A percentile compares a stretch with the other conserved stretches of the same genome.
phyloP scores from a whole-genome alignment of 2,329 filamentous ascomycete species.

The Phaeosphaeria sp. region DNA sequence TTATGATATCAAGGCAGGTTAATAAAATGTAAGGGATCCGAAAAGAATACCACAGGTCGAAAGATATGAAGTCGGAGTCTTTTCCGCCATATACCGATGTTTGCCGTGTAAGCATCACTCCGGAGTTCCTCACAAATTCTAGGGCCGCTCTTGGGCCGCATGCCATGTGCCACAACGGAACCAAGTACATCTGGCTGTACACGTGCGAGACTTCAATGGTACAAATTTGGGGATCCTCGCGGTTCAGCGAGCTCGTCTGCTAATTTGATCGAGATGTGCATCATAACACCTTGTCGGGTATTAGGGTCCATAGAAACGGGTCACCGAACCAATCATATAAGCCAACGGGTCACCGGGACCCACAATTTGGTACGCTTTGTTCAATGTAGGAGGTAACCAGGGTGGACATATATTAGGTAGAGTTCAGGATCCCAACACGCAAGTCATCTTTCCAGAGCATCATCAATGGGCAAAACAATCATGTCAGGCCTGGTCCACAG shows the following conservation, averaged over 20 bases:
- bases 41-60: not conserved
- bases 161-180: not conserved
- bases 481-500: not conserved
- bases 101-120: not conserved
- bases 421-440: not conserved
- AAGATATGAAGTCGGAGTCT: not conserved
- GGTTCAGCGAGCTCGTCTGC: not conserved
- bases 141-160: not conserved
- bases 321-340: not conserved
- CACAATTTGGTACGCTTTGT: not conserved
- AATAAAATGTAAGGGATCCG: not conserved
- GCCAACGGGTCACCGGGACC: not conserved
- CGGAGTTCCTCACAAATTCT: not conserved
- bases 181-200: not conserved
- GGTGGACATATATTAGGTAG: not conserved
- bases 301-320: not conserved
- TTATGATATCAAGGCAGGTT: not conserved
- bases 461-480: not conserved
- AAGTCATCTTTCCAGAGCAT: not conserved
- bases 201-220: not conserved
- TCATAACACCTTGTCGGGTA: not conserved
- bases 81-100: not conserved
- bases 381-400: not conserved
- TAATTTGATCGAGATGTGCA: not conserved
- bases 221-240: not conserved